These are phyloP conservation scores for Madurella fahalii DNA, from an alignment of 2,329 filamentous ascomycete genomes.

Conservation along the genomic window DNA sequence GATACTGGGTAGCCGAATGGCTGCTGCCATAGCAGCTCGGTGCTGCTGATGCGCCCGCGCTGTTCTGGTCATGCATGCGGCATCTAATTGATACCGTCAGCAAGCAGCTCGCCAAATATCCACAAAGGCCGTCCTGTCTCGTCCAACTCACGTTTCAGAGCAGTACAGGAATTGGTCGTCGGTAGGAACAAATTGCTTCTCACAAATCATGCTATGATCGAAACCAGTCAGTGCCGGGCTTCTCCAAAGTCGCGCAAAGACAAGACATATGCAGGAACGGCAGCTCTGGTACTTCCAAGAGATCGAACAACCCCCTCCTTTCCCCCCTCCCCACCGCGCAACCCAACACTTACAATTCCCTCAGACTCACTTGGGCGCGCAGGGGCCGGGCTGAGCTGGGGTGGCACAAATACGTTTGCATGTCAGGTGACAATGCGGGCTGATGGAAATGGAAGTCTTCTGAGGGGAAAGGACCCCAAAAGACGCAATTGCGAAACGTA, in stretches of 20 bases:
- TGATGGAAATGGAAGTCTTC: conserved; percentile 25
- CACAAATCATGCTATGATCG: conserved; percentile 56
- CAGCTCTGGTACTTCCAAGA: conserved; percentile 7
- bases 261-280: conserved; percentile 32
- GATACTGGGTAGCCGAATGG: conserved; percentile 38
- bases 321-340: conserved; percentile 15
- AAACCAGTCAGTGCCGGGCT: conserved; percentile 28
- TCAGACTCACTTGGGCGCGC: conserved; percentile 15
- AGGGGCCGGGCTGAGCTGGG: conserved; percentile 10
- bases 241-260: conserved; percentile 10
- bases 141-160: conserved; percentile 54
- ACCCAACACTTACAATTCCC: background rate
- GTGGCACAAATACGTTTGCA: conserved; percentile 25
- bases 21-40: conserved; percentile 27
- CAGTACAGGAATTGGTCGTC: conserved; percentile 59
- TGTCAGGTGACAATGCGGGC: conserved; percentile 33
- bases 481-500: conserved; percentile 18
- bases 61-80: conserved; percentile 49
- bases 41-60: conserved; percentile 31
- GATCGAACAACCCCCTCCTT: conserved; percentile 10
- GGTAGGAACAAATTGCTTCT: conserved; percentile 60
- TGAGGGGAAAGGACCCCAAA: conserved; percentile 13
- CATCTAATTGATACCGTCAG: conserved; percentile 39
- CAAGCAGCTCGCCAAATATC: conserved; percentile 9
- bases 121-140: background rate